phyloP scores from a whole-genome alignment of 1,139 yeast species.

The Geotrichum macrosporum region DNA sequence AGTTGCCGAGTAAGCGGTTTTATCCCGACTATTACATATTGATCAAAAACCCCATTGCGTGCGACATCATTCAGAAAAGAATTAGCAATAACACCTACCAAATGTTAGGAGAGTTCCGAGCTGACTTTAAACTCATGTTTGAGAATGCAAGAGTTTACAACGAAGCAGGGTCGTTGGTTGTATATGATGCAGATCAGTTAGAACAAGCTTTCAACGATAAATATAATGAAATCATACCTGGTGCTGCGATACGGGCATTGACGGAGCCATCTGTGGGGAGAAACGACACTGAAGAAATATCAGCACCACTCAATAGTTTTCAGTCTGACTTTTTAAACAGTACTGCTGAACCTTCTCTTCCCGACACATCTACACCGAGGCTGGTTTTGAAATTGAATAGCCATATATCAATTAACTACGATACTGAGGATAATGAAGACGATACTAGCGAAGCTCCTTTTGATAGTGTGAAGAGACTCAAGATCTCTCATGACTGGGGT shows the following conservation, averaged over 20 bases:
- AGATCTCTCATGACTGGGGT: slow-evolving; percentile 2
- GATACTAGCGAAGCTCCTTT: too few relatives aligned
- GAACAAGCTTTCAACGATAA: slow-evolving; percentile 42
- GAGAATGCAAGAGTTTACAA: slow-evolving; percentile 82
- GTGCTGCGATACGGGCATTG: slow-evolving; percentile 16
- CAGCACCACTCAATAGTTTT: too few relatives aligned
- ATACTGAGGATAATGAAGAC: too few relatives aligned
- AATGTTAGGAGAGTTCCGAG: slow-evolving; percentile 56
- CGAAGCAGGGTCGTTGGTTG: slow-evolving; percentile 82
- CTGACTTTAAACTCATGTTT: slow-evolving; percentile 73
- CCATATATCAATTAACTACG: too few relatives aligned
- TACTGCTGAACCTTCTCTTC: too few relatives aligned
- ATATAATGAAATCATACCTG: slow-evolving; percentile 21
- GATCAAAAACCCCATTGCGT: slow-evolving; percentile 77
- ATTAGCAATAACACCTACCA: slow-evolving; percentile 52
- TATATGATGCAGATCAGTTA: slow-evolving; percentile 66
- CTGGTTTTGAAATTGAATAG: too few relatives aligned
- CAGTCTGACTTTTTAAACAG: too few relatives aligned
- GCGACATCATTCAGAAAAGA: slow-evolving; percentile 45
- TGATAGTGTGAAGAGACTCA: not conserved
- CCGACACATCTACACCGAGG: too few relatives aligned
- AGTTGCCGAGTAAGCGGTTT: slow-evolving; percentile 60
- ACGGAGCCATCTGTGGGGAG: slow-evolving; percentile 9
- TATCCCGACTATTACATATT: slow-evolving; percentile 86
- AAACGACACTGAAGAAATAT: not conserved